Evolutionary conservation across 2,329 filamentous ascomycete genomes (phyloP).

Genomic region (Lecanoromycetidae sp.): DNA sequence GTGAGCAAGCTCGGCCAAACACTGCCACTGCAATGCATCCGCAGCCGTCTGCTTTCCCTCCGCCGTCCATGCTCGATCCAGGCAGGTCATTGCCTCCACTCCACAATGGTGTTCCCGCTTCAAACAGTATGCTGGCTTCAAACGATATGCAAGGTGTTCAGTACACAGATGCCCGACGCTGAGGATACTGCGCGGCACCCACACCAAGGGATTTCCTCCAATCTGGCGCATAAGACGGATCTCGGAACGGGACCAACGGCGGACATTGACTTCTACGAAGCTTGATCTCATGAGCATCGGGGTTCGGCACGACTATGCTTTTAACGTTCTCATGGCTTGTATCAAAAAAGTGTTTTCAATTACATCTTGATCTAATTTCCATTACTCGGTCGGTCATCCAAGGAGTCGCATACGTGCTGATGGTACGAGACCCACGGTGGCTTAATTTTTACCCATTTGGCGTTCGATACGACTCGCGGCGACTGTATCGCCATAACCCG

Average conservation of each 20-base stretch:
- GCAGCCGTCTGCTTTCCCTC: conserved; percentile 23
- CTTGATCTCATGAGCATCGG: not conserved
- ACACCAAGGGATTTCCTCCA: not conserved
- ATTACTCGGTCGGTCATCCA: not conserved
- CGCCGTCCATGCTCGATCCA: conserved; percentile 28
- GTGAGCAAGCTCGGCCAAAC: conserved; percentile 20
- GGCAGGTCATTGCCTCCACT: conserved; percentile 36
- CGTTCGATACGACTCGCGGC: conserved; percentile 5
- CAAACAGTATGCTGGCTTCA: conserved; percentile 22
- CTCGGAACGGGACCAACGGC: not conserved
- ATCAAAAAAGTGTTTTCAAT: conserved; percentile 11
- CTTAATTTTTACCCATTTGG: conserved; percentile 9
- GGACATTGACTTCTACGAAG: not conserved
- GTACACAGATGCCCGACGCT: conserved; percentile 36
- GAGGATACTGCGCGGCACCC: not conserved
- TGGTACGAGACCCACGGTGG: conserved; percentile 3
- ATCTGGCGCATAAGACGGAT: not conserved
- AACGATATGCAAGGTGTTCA: conserved; percentile 37
- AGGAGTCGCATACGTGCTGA: not conserved
- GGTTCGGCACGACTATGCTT: not conserved
- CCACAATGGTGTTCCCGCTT: conserved; percentile 29
- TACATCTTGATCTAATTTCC: not conserved
- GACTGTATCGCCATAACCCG: no score
- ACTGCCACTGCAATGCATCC: conserved; percentile 21
- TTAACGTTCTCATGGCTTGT: conserved; percentile 6